Evolutionary conservation across 768 basidiomycete species (phyloP), one percentile per base, ranked within the genome.

Genomic region (Mycena crocata): DNA sequence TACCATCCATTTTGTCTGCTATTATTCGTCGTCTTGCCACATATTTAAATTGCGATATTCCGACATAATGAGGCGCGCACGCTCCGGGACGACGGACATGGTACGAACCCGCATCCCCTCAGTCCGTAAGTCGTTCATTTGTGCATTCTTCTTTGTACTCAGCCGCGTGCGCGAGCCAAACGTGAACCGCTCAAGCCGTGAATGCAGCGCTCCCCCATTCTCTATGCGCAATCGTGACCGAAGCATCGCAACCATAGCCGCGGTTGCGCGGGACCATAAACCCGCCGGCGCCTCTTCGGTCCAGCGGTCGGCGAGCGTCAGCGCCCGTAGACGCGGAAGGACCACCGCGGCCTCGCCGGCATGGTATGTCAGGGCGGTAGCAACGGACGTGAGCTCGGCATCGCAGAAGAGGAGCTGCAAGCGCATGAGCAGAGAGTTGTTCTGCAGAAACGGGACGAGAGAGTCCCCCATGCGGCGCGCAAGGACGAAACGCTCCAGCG

Each of bases 361-460:
- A 13, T 21, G 26, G 14, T 17, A 23, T 13, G 60, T 61, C 30
- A 69, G 46, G 3, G 49, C 54, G 15, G n/a, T 13, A 4, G 37
- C 51, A 23, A 66, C 44, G 2, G 57, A 48, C 2, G 23, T 21
- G 39, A 69, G 60, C 39, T 57, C 26, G 5, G 51, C 13, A 24
- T 10, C 62, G 40, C 68, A 69, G 26, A 61, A 39, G 8, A 55
- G 35, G 34, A 69, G 60, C 45, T 66, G 54, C 35, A 69, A 7
- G 21, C 64, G 17, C 42, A 10, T 21, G 24, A 69, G 49, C 6
- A 17, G 49, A 3, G 68, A 64, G 49, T 63, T 69, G 50, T 9
- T 40, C 50, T 62, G 55, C 5, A 69, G 40, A 17, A 69, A 62
- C 2, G 60, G 64, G 10, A 62, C 14, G 3, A 69, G 31, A 35